Conservation (phyloP, 257 asterid genomes). For the Solanum lignicaule region DNA sequence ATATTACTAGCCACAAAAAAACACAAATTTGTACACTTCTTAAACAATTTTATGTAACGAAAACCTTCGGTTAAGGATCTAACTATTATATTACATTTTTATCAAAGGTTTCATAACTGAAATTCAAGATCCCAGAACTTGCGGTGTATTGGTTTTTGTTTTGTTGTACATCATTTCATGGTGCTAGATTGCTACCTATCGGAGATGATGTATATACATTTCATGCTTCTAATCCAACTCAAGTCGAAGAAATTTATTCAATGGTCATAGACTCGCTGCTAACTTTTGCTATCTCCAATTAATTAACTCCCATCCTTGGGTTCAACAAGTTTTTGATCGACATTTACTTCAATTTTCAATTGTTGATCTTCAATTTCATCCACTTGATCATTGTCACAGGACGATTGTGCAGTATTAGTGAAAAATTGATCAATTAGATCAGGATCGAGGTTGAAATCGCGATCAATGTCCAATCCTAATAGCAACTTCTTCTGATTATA, state of each 20-base stretch:
- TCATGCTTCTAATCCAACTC: neutral
- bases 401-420: neutral
- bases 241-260: neutral
- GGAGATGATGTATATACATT: neutral
- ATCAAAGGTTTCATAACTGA: no score
- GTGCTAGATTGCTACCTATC: neutral
- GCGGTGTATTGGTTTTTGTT: no score
- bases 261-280: neutral
- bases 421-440: neutral
- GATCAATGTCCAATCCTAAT: neutral
- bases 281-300: neutral
- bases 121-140: no score
- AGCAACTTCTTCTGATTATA: neutral
- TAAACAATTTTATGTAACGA: neutral
- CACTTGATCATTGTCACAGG: neutral
- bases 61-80: neutral
- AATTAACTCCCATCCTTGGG: neutral
- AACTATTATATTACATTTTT: neutral
- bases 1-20: neutral
- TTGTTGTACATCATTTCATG: neutral
- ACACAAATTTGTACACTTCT: neutral
- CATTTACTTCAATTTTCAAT: neutral
- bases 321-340: neutral
- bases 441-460: neutral
- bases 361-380: neutral